Conservation (phyloP, 2,329 filamentous ascomycete species). For the Trichoderma polysporum region DNA sequence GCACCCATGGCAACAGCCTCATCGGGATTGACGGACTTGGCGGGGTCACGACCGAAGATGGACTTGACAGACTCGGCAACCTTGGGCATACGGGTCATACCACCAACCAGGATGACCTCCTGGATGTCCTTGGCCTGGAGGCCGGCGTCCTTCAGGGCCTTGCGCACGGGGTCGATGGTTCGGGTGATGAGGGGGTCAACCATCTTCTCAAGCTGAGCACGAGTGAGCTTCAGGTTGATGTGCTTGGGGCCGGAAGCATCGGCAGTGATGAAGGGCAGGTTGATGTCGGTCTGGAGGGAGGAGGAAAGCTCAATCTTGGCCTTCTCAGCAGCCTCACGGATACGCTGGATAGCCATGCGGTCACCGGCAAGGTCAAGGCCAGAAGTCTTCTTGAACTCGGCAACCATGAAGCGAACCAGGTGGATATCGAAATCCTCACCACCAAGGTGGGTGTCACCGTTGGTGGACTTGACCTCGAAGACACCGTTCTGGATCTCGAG, state of each 20-base stretch:
- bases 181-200: conserved; percentile 84
- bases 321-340: conserved; percentile 98
- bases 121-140: conserved; percentile 91
- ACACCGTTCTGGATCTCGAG: conserved; percentile 97
- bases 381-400: conserved; percentile 95
- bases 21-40: conserved; percentile 98
- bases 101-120: conserved; percentile 96
- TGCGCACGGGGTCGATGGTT: conserved; percentile 90
- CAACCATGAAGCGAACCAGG: conserved; percentile 88
- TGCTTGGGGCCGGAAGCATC: conserved; percentile 95
- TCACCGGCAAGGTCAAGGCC: conserved; percentile 86
- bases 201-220: conserved; percentile 88
- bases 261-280: conserved; percentile 97
- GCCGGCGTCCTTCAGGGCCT: conserved; percentile 93
- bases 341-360: conserved; percentile 98
- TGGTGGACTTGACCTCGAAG: conserved; percentile 98
- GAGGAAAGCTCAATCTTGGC: conserved; percentile 99
- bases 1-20: conserved; percentile 98
- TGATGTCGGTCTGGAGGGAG: conserved; percentile 93
- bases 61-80: conserved; percentile 92
- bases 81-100: conserved; percentile 99
- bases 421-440: conserved; percentile 97
- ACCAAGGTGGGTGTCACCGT: conserved; percentile 97
- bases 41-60: conserved; percentile 94
- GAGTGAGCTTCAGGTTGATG: conserved; percentile 93